Percentiles rank a stretch among this genome's conserved stretches.
Conservation (phyloP, 2,329 filamentous ascomycete genomes). For the Pestalotiopsis sp. region DNA sequence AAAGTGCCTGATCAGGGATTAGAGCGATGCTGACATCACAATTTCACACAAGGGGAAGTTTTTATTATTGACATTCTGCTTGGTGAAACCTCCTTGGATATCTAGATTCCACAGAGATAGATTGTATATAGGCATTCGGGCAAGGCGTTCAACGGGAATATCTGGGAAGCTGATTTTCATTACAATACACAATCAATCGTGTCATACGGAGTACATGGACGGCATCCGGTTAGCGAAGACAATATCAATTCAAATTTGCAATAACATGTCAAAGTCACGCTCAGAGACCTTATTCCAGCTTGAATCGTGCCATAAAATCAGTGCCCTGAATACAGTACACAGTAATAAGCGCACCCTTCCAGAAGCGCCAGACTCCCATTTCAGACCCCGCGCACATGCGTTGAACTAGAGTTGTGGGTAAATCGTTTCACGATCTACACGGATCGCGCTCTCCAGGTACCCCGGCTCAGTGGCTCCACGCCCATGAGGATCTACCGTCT, state of each 20-base stretch:
- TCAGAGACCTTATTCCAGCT: too few relatives aligned
- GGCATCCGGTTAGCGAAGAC: not conserved
- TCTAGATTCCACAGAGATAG: not conserved
- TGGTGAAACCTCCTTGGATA: not conserved
- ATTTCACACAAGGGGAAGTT: not conserved
- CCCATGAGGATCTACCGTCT: too few relatives aligned
- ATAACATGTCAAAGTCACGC: too few relatives aligned
- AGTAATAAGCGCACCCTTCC: too few relatives aligned
- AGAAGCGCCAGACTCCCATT: not conserved
- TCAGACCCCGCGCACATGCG: not conserved
- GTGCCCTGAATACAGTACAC: too few relatives aligned
- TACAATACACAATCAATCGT: not conserved
- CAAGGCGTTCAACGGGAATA: not conserved
- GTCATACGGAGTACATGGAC: not conserved
- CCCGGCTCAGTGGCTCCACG: not conserved
- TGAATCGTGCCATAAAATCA: too few relatives aligned
- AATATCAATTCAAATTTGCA: not conserved
- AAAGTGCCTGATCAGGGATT: slow-evolving; percentile 21
- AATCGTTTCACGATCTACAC: not conserved
- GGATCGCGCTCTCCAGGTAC: not conserved
- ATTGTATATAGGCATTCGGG: not conserved
- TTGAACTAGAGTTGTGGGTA: not conserved
- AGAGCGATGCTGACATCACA: not conserved
- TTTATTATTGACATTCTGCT: not conserved
- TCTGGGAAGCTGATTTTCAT: not conserved